Evolutionary conservation across 2,329 filamentous ascomycete species (phyloP), one percentile per base, ranked within the genome.

Genomic region (Diaporthe citriasiana): DNA sequence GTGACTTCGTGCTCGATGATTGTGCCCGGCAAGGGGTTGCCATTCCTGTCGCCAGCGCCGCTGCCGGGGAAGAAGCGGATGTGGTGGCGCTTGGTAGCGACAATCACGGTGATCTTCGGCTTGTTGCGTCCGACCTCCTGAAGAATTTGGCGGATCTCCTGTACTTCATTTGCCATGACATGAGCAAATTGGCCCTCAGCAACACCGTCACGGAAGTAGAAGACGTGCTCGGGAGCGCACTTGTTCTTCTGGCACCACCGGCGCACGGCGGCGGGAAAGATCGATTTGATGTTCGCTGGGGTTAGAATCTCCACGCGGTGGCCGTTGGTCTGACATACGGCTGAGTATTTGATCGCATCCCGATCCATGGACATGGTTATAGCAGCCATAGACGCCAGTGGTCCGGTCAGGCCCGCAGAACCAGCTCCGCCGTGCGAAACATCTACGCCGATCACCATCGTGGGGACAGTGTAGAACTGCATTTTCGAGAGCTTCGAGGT

Each of bases 181-280:
- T 95, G 90, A 1, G 89, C 84, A 78, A 97, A 98, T 80, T 98
- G 93, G 0, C 94, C 94, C 79, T 98, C 95, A 0, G 93, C 93
- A 0, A 98, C 95, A 77, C 97, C 97, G 79, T 99, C 97, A 25
- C 97, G 94, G 83, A 98, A 93, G 83, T 97, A 98, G 78, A 97
- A 94, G 72, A 99, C 88, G 50, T 95, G 91, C n/a, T 88, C 78
- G 0, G 96, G 95, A 0, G 81, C 75, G n/a, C 89, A 88, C 2
- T 84, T 83, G 27, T 88, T 87, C 70, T 89, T 85, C 22, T 84
- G 79, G 40, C 89, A 85, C 94, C 95, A 98, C 56, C 89, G 83
- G 27, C 84, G 83, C 10, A 93, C 82, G 4, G 97, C 86, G 8
- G 89, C 88, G 0, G 87, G 85, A 33, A 98, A 88, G 81, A 95